Evolutionary conservation across 1,139 yeast species (phyloP), one percentile per base, ranked within the genome.

Genomic region (Saccharomycopsis phalli): DNA sequence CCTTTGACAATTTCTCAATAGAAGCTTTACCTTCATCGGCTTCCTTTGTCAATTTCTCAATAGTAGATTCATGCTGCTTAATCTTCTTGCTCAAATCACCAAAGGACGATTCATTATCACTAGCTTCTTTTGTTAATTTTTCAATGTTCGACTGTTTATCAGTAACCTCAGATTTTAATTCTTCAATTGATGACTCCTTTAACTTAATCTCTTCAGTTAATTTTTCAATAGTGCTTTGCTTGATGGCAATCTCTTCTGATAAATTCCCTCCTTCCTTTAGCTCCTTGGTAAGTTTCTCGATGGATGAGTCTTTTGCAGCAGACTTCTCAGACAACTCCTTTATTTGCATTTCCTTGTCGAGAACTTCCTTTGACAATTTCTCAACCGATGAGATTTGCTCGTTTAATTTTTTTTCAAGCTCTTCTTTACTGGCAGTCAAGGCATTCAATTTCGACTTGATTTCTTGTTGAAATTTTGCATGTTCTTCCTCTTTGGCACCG

Each of bases 51-150:
- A 28, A 35, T 31, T 31, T 23, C 26, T n/a, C n/a, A n/a, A n/a
- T n/a, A n/a, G n/a, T n/a, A n/a, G n/a, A n/a, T n/a, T n/a, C n/a
- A n/a, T n/a, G n/a, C n/a, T n/a, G n/a, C n/a, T n/a, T n/a, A n/a
- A n/a, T n/a, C n/a, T n/a, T n/a, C n/a, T n/a, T n/a, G n/a, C n/a
- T 36, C 33, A 36, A 36, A 14, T 27, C 17, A 16, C 13, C 33
- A 18, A 18, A 14, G n/a, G 33, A 20, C 29, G 30, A 19, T 6
- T 3, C 18, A 26, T 6, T 19, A 10, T 6, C 36, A 13, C 25
- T 14, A 33, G 13, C 17, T 6, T 33, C 36, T 13, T 7, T 6
- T 5, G 6, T 19, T 30, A 33, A 33, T 8, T 20, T 22, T 6
- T 6, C 14, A 11, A 19, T n/a, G 5, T 34, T 19, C 14, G 33